A percentile compares a stretch with the other conserved stretches of the same genome.
Evolutionary conservation across 495 filamentous ascomycete species (phyloP).

Genomic region (Cetradonia linearis): DNA sequence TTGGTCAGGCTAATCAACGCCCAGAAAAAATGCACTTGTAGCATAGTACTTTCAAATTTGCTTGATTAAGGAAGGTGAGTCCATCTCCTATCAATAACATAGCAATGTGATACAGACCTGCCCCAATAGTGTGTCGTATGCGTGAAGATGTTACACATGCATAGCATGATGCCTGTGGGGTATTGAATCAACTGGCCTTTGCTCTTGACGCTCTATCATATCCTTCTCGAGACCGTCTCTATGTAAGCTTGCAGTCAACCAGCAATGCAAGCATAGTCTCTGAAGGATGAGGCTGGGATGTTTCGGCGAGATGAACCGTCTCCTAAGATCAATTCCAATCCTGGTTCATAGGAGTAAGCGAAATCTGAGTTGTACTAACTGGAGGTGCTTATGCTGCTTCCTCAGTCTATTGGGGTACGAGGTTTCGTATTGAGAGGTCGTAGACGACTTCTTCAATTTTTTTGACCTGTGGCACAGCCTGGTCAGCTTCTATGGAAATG

Average conservation of each 20-base stretch:
- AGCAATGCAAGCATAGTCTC: background rate
- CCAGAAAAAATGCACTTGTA: background rate
- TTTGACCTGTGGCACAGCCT: conserved; percentile 51
- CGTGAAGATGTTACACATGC: background rate
- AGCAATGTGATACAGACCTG: background rate
- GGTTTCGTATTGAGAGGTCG: conserved; percentile 75
- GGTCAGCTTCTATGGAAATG: background rate
- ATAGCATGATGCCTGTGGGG: background rate
- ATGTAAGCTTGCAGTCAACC: background rate
- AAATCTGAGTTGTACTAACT: background rate
- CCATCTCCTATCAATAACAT: background rate
- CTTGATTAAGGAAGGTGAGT: background rate
- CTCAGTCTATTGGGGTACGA: conserved; percentile 44
- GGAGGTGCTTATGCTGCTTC: background rate
- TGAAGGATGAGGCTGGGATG: background rate
- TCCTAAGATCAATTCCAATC: background rate
- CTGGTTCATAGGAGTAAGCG: background rate
- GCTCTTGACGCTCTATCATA: background rate
- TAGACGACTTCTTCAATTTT: conserved; percentile 98
- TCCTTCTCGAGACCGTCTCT: background rate
- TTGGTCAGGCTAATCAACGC: background rate
- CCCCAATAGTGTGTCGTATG: background rate
- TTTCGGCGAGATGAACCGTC: background rate
- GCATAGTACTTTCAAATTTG: background rate
- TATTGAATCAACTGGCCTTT: background rate